phyloP scores from a whole-genome alignment of 2,329 filamentous ascomycete species.

The Geosmithia flava region DNA sequence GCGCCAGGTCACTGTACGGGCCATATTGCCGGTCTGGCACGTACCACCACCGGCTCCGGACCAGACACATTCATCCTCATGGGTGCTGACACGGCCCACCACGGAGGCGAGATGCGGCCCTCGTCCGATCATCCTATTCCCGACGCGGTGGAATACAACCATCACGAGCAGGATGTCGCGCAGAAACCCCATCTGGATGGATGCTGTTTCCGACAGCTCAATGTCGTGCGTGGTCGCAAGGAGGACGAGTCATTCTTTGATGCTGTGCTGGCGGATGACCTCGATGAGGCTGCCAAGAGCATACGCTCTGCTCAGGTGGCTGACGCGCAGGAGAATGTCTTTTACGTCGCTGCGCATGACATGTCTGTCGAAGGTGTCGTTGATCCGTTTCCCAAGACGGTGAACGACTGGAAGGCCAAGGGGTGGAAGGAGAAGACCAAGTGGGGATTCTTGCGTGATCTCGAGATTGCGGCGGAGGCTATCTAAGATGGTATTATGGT shows the following conservation, averaged over 20 bases:
- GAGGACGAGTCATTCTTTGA: neutral
- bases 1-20: slow-evolving; percentile 25
- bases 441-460: slow-evolving; percentile 11
- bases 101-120: slow-evolving; percentile 22
- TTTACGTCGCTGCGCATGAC: slow-evolving; percentile 13
- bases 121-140: slow-evolving; percentile 20
- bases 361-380: slow-evolving; percentile 6
- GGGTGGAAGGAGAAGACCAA: slow-evolving; percentile 9
- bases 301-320: slow-evolving; percentile 6
- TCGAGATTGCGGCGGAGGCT: slow-evolving; percentile 1
- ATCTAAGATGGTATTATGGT: neutral
- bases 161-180: neutral
- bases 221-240: neutral
- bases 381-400: slow-evolving; percentile 9
- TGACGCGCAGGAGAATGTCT: slow-evolving; percentile 11
- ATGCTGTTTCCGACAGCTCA: neutral
- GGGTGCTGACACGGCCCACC: slow-evolving; percentile 29
- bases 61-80: slow-evolving; percentile 25
- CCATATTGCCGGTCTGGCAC: slow-evolving; percentile 26
- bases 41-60: slow-evolving; percentile 12
- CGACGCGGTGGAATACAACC: slow-evolving; percentile 6
- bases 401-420: slow-evolving; percentile 10
- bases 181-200: slow-evolving; percentile 3
- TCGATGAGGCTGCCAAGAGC: neutral
- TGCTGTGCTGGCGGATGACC: neutral